Evolutionary conservation across 78 protist genomes (phyloP).

Genomic region (Chrysochromulina tobinii): DNA sequence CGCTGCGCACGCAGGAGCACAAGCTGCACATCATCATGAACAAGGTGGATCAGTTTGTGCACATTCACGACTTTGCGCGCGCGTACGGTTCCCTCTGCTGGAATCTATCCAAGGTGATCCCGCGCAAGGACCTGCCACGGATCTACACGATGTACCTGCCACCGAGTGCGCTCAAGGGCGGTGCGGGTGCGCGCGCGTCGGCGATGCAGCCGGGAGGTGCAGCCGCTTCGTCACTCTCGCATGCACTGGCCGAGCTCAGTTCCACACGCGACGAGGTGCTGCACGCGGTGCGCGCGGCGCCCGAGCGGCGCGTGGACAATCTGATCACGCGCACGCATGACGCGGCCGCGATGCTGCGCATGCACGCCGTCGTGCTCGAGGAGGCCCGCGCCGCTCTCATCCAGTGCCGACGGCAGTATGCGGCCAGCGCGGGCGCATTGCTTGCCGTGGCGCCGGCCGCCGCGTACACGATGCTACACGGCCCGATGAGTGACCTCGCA

Average conservation of each 20-base stretch:
- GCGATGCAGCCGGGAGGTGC: not conserved
- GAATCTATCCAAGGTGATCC: conserved; percentile 38
- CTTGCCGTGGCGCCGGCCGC: no score
- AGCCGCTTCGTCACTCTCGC: not conserved
- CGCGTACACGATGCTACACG: no score
- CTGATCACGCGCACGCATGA: not conserved
- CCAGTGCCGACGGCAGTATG: no score
- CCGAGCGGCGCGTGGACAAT: conserved; percentile 42
- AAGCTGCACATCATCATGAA: conserved; percentile 33
- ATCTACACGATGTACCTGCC: conserved; percentile 57
- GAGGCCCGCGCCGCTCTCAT: not conserved
- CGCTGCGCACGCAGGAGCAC: conserved; percentile 37
- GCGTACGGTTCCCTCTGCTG: conserved; percentile 62
- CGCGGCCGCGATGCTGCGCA: not conserved
- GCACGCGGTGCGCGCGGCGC: conserved; percentile 25
- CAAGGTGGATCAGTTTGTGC: conserved; percentile 46
- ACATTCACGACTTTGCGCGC: conserved; percentile 53
- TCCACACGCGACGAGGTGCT: conserved; percentile 30
- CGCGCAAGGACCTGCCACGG: conserved; percentile 49
- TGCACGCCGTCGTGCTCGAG: not conserved
- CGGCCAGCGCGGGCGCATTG: no score
- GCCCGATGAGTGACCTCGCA: no score
- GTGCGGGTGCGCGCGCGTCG: not conserved
- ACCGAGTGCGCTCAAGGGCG: not conserved
- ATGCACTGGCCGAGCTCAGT: not conserved